phyloP scores from a whole-genome alignment of 179 eudicot genomes.

The Beta macrorhiza region DNA sequence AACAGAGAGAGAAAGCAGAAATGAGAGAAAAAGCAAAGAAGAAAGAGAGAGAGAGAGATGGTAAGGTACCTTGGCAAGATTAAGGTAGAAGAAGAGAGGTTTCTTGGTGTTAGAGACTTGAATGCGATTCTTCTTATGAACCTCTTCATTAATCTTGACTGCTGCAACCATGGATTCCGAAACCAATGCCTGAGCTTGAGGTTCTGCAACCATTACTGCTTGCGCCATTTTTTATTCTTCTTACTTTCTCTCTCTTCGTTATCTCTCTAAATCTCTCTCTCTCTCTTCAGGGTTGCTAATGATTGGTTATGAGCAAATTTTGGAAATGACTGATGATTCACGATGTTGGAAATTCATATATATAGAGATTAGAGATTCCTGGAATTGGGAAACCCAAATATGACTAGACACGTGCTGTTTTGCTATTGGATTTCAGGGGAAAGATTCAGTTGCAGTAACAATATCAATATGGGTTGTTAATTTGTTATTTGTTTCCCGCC shows the following conservation, averaged over 20 bases:
- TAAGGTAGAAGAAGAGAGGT: conserved; percentile 49
- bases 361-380: background rate
- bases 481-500: background rate
- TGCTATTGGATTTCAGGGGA: background rate
- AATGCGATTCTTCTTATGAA: conserved; percentile 45
- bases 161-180: background rate
- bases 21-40: background rate
- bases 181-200: background rate
- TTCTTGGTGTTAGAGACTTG: conserved; percentile 51
- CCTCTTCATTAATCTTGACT: conserved; percentile 3
- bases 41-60: background rate
- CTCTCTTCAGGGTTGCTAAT: background rate
- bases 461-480: background rate
- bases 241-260: background rate
- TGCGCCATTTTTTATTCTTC: conserved; percentile 28
- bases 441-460: background rate
- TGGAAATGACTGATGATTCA: background rate
- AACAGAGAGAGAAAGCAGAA: background rate
- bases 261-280: background rate
- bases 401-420: conserved; percentile 3
- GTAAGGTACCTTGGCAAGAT: conserved; percentile 32
- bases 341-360: too few relatives aligned
- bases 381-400: background rate
- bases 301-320: background rate
- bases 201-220: conserved; percentile 17